A percentile compares a stretch with the other conserved stretches of the same genome.
These are phyloP conservation scores for Leucosporidium scottii DNA, from an alignment of 768 basidiomycete genomes.

Conservation along the genomic window DNA sequence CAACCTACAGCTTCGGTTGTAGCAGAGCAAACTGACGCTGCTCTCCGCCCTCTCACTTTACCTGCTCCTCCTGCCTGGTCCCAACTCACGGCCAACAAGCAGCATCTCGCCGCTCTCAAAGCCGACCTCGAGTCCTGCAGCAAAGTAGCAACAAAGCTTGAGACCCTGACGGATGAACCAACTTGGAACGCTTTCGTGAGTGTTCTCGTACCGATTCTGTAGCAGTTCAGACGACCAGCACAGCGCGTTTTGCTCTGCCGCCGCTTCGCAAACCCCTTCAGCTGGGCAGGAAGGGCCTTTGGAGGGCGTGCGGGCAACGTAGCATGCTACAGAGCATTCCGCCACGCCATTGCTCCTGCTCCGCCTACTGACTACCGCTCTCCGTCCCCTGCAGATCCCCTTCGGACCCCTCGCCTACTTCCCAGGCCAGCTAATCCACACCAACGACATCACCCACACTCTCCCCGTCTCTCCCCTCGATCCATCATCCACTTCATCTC, in stretches of 20 bases:
- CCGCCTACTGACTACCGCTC: background rate
- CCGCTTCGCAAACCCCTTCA: too few relatives aligned
- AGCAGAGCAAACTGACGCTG: background rate
- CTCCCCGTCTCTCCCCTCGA: background rate
- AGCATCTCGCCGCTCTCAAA: background rate
- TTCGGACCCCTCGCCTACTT: constrained; percentile 32
- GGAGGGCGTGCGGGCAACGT: too few relatives aligned
- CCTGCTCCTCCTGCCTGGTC: background rate
- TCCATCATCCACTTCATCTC: background rate
- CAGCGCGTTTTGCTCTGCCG: too few relatives aligned
- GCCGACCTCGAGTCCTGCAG: background rate
- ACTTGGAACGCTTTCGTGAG: constrained; percentile 24
- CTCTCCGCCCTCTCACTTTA: background rate
- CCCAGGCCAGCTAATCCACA: constrained; percentile 30
- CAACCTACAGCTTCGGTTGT: too few relatives aligned
- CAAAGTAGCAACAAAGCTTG: constrained; percentile 13
- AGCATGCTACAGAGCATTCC: too few relatives aligned
- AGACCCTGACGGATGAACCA: constrained; percentile 23
- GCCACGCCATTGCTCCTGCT: too few relatives aligned
- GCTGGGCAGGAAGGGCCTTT: too few relatives aligned
- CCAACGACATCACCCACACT: constrained; percentile 29
- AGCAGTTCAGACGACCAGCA: too few relatives aligned
- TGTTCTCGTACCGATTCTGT: background rate
- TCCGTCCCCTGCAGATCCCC: constrained; percentile 15
- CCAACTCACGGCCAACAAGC: constrained; percentile 6